Percentiles rank a stretch among this genome's conserved stretches.
Evolutionary conservation across 2,329 filamentous ascomycete genomes (phyloP).

Genomic region (Cylindrodendrum hubeiense): DNA sequence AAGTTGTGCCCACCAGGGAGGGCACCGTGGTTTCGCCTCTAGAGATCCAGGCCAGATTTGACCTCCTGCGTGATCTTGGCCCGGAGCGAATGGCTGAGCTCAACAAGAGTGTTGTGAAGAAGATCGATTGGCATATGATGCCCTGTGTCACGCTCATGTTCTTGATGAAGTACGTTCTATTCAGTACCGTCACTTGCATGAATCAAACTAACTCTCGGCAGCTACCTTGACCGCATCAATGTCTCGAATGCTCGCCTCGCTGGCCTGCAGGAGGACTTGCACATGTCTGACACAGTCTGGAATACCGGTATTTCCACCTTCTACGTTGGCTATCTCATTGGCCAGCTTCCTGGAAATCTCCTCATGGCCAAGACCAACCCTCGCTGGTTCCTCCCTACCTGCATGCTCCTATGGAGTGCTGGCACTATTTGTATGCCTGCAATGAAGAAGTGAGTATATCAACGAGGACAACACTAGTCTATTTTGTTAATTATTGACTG

Average conservation of each 20-base stretch:
- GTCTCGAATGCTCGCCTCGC: constrained; percentile 58
- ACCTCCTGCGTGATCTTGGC: constrained; percentile 37
- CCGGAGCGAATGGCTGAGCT: constrained; percentile 39
- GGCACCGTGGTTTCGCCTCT: background rate
- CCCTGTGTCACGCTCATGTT: constrained; percentile 34
- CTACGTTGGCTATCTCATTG: constrained; percentile 60
- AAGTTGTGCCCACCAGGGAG: background rate
- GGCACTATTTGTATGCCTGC: constrained; percentile 59
- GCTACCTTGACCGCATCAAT: constrained; percentile 65
- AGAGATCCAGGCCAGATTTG: constrained; percentile 45
- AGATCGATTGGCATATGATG: constrained; percentile 46
- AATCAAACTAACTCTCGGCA: constrained; percentile 36
- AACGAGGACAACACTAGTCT: rapidly evolving
- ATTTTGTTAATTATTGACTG: background rate
- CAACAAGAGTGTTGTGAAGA: constrained; percentile 45
- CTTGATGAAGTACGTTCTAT: constrained; percentile 43
- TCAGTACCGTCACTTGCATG: background rate
- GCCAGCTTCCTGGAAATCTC: constrained; percentile 60
- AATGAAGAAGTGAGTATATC: constrained; percentile 37
- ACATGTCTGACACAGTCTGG: constrained; percentile 52
- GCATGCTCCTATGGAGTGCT: constrained; percentile 58
- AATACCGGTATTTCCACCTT: constrained; percentile 56
- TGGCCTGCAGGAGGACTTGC: constrained; percentile 52
- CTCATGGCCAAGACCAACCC: constrained; percentile 56
- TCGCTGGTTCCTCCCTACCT: constrained; percentile 49